Evolutionary conservation across 78 protist species (phyloP).

Genomic region (Dictyostelium firmibasis): DNA sequence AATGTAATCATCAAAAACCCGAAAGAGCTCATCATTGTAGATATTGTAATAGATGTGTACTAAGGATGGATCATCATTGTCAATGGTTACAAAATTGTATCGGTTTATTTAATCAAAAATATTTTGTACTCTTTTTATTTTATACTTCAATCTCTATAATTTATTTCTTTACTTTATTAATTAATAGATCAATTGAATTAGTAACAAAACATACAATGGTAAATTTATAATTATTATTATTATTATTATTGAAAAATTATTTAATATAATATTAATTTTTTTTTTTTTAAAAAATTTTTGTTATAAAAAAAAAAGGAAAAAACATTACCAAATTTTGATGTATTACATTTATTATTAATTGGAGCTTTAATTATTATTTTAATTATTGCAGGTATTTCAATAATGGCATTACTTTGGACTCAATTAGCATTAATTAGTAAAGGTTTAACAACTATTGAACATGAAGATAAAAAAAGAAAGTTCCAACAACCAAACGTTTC

Average conservation of each 20-base stretch:
- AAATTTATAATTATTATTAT: neutral
- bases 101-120: slow-evolving; percentile 84
- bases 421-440: neutral
- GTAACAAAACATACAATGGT: slow-evolving; percentile 3
- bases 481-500: neutral
- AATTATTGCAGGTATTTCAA: slow-evolving; percentile 39
- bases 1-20: slow-evolving; percentile 79
- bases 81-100: slow-evolving; percentile 88
- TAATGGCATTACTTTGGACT: slow-evolving; percentile 4
- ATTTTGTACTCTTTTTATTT: slow-evolving; percentile 82
- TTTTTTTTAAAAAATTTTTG: too few relatives aligned
- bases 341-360: slow-evolving; percentile 6
- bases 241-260: neutral
- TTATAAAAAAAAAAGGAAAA: slow-evolving; percentile 4
- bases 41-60: slow-evolving; percentile 82
- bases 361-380: slow-evolving; percentile 29
- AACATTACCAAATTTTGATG: slow-evolving; percentile 17
- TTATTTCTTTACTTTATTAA: slow-evolving; percentile 42
- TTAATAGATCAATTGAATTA: slow-evolving; percentile 20
- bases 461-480: slow-evolving; percentile 46
- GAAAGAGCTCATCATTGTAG: slow-evolving; percentile 92
- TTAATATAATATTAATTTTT: neutral
- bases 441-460: slow-evolving; percentile 56
- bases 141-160: slow-evolving; percentile 61
- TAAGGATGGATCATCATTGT: slow-evolving; percentile 91